Evolutionary conservation across 768 basidiomycete genomes (phyloP).

Genomic region (Roridomyces roridus): DNA sequence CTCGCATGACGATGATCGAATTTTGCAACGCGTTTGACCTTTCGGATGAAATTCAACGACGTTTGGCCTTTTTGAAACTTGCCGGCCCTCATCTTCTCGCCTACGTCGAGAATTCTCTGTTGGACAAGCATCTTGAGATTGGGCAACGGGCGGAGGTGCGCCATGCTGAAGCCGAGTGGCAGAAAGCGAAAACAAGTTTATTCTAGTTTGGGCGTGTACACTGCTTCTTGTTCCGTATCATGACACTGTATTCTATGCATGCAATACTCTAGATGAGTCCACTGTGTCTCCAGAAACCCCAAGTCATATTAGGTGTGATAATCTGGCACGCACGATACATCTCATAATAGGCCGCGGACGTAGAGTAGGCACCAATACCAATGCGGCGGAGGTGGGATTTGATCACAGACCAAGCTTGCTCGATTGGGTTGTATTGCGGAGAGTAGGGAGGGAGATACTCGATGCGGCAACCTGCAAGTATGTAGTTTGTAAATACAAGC

Average conservation of each 20-base stretch:
- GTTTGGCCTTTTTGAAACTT: background rate
- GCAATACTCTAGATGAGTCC: conserved; percentile 4
- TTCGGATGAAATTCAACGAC: background rate
- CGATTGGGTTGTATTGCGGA: conserved; percentile 38
- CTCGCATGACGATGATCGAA: background rate
- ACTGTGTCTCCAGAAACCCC: conserved; percentile 9
- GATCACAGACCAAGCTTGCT: conserved; percentile 34
- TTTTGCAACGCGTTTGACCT: conserved; percentile 1
- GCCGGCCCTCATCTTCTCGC: conserved; percentile 5
- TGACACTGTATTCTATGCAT: too few species aligned
- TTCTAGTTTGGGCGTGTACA: background rate
- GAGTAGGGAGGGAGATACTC: conserved; percentile 39
- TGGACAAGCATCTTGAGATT: background rate
- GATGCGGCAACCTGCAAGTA: conserved; percentile 27
- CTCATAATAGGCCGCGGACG: conserved; percentile 2
- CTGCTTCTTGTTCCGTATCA: too few species aligned
- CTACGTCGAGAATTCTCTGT: background rate
- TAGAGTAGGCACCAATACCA: background rate
- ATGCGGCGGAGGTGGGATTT: conserved; percentile 24
- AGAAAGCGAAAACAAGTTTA: background rate
- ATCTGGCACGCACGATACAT: conserved; percentile 3
- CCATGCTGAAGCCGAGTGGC: background rate
- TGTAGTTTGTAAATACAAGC: conserved; percentile 18
- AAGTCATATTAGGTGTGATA: conserved; percentile 9
- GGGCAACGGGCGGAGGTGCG: background rate